phyloP scores from a whole-genome alignment of 306 rosid genomes.

The Inga leiocalycina region DNA sequence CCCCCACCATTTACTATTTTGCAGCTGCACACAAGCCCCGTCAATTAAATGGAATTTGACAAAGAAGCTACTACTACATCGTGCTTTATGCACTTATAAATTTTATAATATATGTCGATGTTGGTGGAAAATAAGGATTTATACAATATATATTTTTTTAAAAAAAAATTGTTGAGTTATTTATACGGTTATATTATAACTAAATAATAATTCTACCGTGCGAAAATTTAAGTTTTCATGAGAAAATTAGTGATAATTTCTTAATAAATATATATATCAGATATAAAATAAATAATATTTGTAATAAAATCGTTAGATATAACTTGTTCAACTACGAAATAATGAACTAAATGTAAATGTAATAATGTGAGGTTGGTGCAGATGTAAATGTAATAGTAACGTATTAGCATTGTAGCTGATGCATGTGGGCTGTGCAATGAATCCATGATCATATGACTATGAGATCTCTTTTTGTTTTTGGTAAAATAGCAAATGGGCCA shows the following conservation, averaged over 20 bases:
- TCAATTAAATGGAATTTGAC: neutral
- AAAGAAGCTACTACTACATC: neutral
- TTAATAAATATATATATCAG: no score
- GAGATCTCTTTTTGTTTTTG: fast-evolving
- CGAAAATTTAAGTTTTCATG: no score
- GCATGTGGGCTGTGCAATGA: neutral
- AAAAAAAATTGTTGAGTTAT: neutral
- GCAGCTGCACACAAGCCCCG: neutral
- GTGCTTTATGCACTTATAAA: no score
- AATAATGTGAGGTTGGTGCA: neutral
- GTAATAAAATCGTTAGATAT: no score
- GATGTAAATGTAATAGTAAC: neutral
- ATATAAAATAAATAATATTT: neutral
- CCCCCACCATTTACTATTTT: neutral
- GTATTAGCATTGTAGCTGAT: neutral
- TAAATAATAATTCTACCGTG: neutral
- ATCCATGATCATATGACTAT: neutral
- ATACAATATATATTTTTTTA: neutral
- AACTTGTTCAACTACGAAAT: neutral
- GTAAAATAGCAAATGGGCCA: neutral
- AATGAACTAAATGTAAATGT: neutral
- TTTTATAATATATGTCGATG: no score
- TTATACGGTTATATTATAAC: neutral
- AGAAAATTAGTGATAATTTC: neutral
- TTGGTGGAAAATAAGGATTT: neutral